A percentile compares a stretch with the other conserved stretches of the same genome.
Conservation (phyloP, 345 rosid species). For the Lumnitzera racemosa region DNA sequence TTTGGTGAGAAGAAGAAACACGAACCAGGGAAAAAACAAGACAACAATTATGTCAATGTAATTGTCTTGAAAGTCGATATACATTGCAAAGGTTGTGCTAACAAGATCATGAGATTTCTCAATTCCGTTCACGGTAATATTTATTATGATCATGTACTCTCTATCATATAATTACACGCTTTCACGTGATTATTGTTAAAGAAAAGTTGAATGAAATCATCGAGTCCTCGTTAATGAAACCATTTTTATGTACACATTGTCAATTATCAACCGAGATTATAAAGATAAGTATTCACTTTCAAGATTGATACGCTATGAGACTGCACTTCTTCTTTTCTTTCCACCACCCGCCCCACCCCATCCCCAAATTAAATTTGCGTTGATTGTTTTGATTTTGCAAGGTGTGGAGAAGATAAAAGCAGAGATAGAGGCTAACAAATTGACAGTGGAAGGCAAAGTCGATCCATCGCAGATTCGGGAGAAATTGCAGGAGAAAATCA, state of each 20-base stretch:
- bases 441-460: slow-evolving; percentile 34
- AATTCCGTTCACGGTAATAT: slow-evolving; percentile 26
- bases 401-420: slow-evolving; percentile 35
- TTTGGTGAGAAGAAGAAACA: too few relatives aligned
- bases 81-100: slow-evolving; percentile 39
- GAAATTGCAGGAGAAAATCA: slow-evolving; percentile 23
- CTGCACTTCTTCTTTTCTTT: background rate
- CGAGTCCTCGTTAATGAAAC: too few relatives aligned
- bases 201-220: too few relatives aligned
- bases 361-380: background rate
- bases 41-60: too few relatives aligned
- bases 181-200: background rate
- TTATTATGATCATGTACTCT: background rate
- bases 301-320: too few relatives aligned
- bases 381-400: background rate
- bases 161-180: background rate
- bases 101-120: slow-evolving; percentile 17
- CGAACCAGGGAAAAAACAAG: too few relatives aligned
- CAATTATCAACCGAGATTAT: too few relatives aligned
- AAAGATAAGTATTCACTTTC: too few relatives aligned
- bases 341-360: too few relatives aligned
- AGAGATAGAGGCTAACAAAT: slow-evolving; percentile 25
- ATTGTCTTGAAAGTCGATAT: slow-evolving; percentile 30
- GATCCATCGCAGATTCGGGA: slow-evolving; percentile 30
- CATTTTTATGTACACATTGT: too few relatives aligned